Conservation (phyloP, 2,329 filamentous ascomycete genomes). For the Aspergillus persii region DNA sequence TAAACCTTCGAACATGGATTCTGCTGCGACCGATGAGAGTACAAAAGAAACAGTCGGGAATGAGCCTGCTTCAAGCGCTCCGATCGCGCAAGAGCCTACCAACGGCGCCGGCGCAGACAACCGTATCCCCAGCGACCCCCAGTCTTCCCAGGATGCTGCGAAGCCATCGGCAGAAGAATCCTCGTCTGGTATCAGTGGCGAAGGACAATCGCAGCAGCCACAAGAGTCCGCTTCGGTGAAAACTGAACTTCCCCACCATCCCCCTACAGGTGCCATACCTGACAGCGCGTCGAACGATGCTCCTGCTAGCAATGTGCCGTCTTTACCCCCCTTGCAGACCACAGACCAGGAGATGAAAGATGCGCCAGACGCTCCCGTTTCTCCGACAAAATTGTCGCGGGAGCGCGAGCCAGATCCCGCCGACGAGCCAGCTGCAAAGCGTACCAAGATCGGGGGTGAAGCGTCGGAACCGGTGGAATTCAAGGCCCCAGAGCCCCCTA, state of each 20-base stretch:
- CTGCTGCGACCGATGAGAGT: slow-evolving; percentile 9
- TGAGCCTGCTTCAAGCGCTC: not conserved
- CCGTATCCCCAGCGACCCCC: not conserved
- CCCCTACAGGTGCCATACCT: slow-evolving; percentile 19
- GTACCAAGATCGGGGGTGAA: slow-evolving; percentile 68
- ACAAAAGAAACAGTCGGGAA: slow-evolving; percentile 9
- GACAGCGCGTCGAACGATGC: slow-evolving; percentile 19
- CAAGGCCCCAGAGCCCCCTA: slow-evolving; percentile 45
- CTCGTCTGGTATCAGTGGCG: slow-evolving; percentile 1
- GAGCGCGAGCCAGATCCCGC: slow-evolving; percentile 71
- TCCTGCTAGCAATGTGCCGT: slow-evolving; percentile 15
- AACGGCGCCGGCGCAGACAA: slow-evolving; percentile 1
- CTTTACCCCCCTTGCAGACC: slow-evolving; percentile 21
- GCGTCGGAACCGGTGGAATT: slow-evolving; percentile 43
- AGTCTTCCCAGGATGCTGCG: not conserved
- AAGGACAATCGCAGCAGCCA: slow-evolving; percentile 7
- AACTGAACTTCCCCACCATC: slow-evolving; percentile 37
- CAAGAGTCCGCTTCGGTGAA: slow-evolving; percentile 21
- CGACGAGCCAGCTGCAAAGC: slow-evolving; percentile 70
- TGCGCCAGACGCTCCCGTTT: slow-evolving; percentile 51
- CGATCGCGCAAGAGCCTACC: not conserved
- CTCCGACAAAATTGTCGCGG: slow-evolving; percentile 62
- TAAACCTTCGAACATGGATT: slow-evolving; percentile 10
- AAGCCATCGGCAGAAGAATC: not conserved
- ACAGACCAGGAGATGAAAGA: slow-evolving; percentile 56